phyloP scores from a whole-genome alignment of 163 green algal species.

The Prototheca cutis region DNA sequence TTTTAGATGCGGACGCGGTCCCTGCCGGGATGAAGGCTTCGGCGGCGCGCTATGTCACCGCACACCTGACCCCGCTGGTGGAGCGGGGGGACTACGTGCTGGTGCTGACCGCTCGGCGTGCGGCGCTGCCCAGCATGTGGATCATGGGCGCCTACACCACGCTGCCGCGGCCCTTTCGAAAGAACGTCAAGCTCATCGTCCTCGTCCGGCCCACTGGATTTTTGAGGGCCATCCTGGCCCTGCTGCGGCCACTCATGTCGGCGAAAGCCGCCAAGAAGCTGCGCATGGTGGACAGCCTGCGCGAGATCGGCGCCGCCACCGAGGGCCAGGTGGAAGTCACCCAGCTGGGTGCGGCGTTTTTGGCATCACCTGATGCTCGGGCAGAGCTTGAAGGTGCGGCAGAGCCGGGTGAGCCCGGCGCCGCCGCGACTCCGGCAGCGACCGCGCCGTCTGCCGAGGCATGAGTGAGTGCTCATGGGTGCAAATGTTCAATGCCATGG shows the following conservation, averaged over 20 bases:
- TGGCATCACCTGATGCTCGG: background rate
- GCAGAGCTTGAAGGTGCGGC: background rate
- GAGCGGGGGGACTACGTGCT: conserved; percentile 61
- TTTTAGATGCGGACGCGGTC: conserved; percentile 58
- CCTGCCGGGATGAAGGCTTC: conserved; percentile 34
- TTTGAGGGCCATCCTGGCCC: conserved; percentile 38
- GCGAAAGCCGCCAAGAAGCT: conserved; percentile 64
- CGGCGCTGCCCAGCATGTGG: conserved; percentile 53
- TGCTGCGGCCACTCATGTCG: conserved; percentile 61
- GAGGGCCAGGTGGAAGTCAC: conserved; percentile 38
- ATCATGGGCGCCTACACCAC: conserved; percentile 56
- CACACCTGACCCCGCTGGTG: conserved; percentile 52
- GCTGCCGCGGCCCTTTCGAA: conserved; percentile 59
- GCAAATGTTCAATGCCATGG: too few species aligned
- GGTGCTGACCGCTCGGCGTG: conserved; percentile 30
- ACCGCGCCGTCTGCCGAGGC: too few species aligned
- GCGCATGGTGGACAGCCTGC: conserved; percentile 45
- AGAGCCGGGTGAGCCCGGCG: background rate
- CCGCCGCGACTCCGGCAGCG: too few species aligned
- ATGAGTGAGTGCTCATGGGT: too few species aligned
- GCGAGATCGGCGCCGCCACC: conserved; percentile 33
- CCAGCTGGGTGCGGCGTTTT: conserved; percentile 39
- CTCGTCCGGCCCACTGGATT: conserved; percentile 52
- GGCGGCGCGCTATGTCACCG: conserved; percentile 34
- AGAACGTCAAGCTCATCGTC: conserved; percentile 73